Evolutionary conservation across 1,284 basidiomycete species (phyloP).

Genomic region (Microstroma glucosiphilum): DNA sequence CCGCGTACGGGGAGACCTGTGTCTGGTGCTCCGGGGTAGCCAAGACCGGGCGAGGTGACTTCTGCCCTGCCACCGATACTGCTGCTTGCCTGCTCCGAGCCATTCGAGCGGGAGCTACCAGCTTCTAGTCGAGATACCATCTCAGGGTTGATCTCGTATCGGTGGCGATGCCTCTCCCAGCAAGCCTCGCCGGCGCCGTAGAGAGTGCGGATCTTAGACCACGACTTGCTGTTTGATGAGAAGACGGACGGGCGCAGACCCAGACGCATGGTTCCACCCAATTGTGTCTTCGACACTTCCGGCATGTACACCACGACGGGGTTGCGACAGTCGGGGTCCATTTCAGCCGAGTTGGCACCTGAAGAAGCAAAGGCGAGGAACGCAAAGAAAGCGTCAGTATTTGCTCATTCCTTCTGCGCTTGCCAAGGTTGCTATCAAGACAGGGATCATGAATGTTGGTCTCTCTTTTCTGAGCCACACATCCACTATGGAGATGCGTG

Average conservation of each 20-base stretch:
- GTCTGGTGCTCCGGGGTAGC: constrained; percentile 6
- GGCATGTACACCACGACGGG: constrained; percentile 96
- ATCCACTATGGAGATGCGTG: too few species aligned
- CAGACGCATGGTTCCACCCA: constrained; percentile 97
- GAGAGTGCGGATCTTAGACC: constrained; percentile 63
- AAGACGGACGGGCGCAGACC: constrained; percentile 92
- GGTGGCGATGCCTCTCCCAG: constrained; percentile 95
- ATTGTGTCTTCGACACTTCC: constrained; percentile 93
- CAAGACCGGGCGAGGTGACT: constrained; percentile 18
- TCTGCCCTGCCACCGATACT: neutral
- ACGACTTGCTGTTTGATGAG: constrained; percentile 56
- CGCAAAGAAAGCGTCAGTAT: too few species aligned
- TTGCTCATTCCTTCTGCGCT: too few species aligned
- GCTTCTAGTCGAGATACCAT: constrained; percentile 68
- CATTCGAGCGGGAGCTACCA: constrained; percentile 23
- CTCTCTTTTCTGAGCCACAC: too few species aligned
- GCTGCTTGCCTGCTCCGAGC: neutral
- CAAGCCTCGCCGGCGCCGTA: constrained; percentile 79
- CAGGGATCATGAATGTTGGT: too few species aligned
- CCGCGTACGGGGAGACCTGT: neutral
- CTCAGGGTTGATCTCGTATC: constrained; percentile 92
- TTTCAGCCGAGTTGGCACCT: constrained; percentile 79
- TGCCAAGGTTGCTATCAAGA: too few species aligned
- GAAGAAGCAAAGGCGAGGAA: too few species aligned
- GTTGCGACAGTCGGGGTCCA: constrained; percentile 59